A percentile compares a stretch with the other conserved stretches of the same genome.
Conservation (phyloP, 139 green algal genomes). For the Medakamo hakoo region DNA sequence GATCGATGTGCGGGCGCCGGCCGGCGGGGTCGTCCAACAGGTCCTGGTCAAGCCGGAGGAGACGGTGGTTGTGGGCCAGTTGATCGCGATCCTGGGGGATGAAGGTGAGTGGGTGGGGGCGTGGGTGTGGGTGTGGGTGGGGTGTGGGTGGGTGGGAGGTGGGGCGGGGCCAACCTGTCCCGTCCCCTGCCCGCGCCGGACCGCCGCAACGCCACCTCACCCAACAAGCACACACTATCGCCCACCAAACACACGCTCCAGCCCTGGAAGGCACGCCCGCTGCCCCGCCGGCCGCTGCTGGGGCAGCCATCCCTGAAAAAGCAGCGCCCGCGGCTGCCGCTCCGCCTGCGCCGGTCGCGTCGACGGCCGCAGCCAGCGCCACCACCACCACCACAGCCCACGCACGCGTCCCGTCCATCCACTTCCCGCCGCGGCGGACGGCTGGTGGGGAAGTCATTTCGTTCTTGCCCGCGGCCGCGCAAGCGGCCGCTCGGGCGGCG, state of each 20-base stretch:
- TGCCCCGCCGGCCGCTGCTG: background rate
- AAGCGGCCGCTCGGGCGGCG: background rate
- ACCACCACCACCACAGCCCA: background rate
- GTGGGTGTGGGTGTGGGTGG: too few relatives aligned
- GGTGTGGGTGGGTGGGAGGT: too few relatives aligned
- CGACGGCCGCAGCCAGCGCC: background rate
- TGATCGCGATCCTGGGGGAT: conserved; percentile 12
- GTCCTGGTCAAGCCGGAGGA: conserved; percentile 24
- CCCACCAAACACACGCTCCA: too few relatives aligned
- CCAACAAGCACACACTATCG: too few relatives aligned
- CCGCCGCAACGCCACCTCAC: too few relatives aligned
- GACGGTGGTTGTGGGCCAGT: conserved; percentile 15
- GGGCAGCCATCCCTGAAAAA: background rate
- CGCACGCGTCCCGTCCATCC: conserved; percentile 9
- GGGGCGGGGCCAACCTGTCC: too few relatives aligned
- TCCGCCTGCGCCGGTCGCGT: background rate
- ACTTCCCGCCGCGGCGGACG: conserved; percentile 23
- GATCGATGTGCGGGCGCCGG: conserved; percentile 21
- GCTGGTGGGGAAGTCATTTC: conserved; percentile 19
- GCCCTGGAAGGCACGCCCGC: background rate
- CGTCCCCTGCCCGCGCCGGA: too few relatives aligned
- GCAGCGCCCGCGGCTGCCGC: background rate
- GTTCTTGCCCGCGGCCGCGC: conserved; percentile 6
- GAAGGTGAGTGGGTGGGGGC: conserved; percentile 6
- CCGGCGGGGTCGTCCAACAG: conserved; percentile 11